Evolutionary conservation across 2,329 filamentous ascomycete species (phyloP).

Genomic region (Talaromyces sp.): DNA sequence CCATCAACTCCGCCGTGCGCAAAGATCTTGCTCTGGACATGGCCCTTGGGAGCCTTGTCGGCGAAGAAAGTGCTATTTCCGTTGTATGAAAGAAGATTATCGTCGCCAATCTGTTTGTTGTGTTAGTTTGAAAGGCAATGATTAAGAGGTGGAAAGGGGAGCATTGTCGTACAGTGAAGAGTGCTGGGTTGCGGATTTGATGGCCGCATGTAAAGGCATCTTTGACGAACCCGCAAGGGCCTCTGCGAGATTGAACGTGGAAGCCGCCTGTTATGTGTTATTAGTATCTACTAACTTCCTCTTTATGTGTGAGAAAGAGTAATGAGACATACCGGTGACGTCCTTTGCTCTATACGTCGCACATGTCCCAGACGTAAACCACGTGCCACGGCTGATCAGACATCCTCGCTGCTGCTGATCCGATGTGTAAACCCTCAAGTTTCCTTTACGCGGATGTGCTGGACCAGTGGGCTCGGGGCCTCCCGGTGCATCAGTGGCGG

Average conservation of each 20-base stretch:
- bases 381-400: conserved; percentile 61
- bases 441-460: conserved; percentile 53
- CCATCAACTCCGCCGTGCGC: conserved; percentile 19
- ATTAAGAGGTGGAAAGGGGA: not conserved
- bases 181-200: conserved; percentile 21
- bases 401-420: conserved; percentile 48
- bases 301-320: not conserved
- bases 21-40: conserved; percentile 29
- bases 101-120: conserved; percentile 20
- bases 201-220: conserved; percentile 52
- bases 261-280: conserved; percentile 31
- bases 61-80: conserved; percentile 34
- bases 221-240: conserved; percentile 52
- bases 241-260: conserved; percentile 55
- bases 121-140: not conserved
- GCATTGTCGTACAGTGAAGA: conserved; percentile 24
- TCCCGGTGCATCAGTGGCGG: conserved; percentile 29
- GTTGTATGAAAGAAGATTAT: conserved; percentile 27
- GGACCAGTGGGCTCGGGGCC: conserved; percentile 31
- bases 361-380: conserved; percentile 64
- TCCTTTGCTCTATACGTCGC: conserved; percentile 48
- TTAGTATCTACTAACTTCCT: not conserved
- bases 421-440: conserved; percentile 48
- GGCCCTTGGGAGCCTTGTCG: conserved; percentile 32
- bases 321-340: conserved; percentile 21